Evolutionary conservation across 345 rosid genomes (phyloP).

Genomic region (Rhodamnia rubescens): DNA sequence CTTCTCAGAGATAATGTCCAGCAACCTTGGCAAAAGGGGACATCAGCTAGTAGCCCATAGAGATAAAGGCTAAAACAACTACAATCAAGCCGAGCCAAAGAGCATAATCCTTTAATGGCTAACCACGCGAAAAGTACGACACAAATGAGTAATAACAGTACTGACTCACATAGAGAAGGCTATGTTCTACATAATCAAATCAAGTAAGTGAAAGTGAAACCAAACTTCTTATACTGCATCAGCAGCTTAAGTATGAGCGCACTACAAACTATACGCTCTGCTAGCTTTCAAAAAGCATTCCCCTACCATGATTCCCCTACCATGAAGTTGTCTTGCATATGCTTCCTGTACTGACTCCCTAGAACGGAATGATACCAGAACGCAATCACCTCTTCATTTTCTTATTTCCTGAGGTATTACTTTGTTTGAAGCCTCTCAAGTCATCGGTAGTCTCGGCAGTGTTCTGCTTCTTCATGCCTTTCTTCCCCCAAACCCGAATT

Average conservation of each 20-base stretch:
- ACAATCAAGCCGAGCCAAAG: not conserved
- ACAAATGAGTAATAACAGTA: not conserved
- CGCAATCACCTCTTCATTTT: constrained; percentile 4
- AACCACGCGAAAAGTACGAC: not conserved
- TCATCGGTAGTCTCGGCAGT: constrained; percentile 9
- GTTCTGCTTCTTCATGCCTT: constrained; percentile 16
- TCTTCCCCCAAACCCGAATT: constrained; percentile 12
- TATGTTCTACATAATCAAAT: not conserved
- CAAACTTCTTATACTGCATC: not conserved
- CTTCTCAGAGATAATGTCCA: not conserved
- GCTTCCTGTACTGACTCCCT: not conserved
- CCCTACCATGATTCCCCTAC: not conserved
- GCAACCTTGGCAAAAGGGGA: not conserved
- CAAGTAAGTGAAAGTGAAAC: not conserved
- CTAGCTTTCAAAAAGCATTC: not conserved
- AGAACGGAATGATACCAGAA: not conserved
- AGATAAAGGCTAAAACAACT: not conserved
- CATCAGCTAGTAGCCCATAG: not conserved
- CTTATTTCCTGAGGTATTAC: not conserved
- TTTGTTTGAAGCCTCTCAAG: constrained; percentile 1
- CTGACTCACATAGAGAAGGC: not conserved
- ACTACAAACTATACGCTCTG: not conserved
- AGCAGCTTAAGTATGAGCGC: not conserved
- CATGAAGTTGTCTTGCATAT: not conserved
- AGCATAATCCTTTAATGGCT: not conserved